Conservation (phyloP, 1,284 basidiomycete genomes). For the Stygiomarasmius scandens region DNA sequence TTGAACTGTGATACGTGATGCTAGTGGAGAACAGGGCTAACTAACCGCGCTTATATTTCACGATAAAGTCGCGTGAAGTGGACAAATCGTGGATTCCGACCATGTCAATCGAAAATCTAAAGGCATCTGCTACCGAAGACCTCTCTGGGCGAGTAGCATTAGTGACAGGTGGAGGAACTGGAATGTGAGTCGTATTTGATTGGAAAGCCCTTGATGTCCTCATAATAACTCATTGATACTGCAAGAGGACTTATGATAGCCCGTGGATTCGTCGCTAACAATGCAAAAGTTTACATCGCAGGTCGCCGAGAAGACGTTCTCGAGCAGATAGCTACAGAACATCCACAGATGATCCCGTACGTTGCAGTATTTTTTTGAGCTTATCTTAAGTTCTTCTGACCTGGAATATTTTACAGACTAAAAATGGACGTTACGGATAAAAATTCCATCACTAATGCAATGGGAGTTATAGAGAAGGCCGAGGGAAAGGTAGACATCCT, state of each 20-base stretch:
- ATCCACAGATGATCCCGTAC: conserved; percentile 2
- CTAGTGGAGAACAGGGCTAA: too few species aligned
- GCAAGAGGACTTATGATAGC: conserved; percentile 39
- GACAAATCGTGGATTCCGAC: too few species aligned
- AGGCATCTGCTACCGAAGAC: background rate
- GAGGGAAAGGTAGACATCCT: conserved; percentile 36
- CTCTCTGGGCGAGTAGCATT: conserved; percentile 9
- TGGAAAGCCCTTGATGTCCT: too few species aligned
- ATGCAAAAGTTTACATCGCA: conserved; percentile 43
- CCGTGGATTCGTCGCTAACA: conserved; percentile 37
- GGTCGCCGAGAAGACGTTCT: conserved; percentile 28
- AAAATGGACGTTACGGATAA: conserved; percentile 14
- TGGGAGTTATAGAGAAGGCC: conserved; percentile 22
- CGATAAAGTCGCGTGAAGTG: too few species aligned
- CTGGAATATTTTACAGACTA: conserved; percentile 2
- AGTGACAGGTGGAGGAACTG: conserved; percentile 21
- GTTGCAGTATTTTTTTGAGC: background rate
- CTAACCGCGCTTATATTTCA: too few species aligned
- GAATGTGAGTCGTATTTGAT: conserved; percentile 23
- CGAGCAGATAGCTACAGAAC: conserved; percentile 23
- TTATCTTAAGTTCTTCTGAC: too few species aligned
- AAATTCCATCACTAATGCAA: conserved; percentile 26
- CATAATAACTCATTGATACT: background rate
- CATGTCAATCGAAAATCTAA: background rate
- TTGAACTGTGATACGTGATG: too few species aligned